Conservation (phyloP, 169 alveolate species). For the Plasmodium ovale region DNA sequence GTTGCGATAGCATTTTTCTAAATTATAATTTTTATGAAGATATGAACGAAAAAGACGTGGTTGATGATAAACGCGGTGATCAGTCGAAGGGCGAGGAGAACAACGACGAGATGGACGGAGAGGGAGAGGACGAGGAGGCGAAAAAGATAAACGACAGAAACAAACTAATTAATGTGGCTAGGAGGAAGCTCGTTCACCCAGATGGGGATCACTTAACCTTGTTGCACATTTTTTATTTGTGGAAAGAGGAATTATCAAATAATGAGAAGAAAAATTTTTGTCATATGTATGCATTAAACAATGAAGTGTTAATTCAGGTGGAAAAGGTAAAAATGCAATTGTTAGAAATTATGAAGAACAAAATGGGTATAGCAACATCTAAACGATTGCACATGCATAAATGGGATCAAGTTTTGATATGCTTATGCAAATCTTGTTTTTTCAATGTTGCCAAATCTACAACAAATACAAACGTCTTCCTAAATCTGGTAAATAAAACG, state of each 20-base stretch:
- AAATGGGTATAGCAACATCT: slow-evolving; percentile 4
- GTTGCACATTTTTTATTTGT: slow-evolving; percentile 88
- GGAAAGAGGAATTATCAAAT: slow-evolving; percentile 80
- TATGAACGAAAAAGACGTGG: slow-evolving; percentile 78
- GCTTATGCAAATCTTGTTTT: slow-evolving; percentile 83
- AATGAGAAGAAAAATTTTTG: slow-evolving; percentile 87
- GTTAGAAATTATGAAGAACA: slow-evolving; percentile 39
- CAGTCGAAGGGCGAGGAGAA: background rate
- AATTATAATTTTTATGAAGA: slow-evolving; percentile 94
- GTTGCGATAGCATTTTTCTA: slow-evolving; percentile 82
- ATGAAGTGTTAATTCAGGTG: slow-evolving; percentile 86
- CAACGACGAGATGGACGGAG: background rate
- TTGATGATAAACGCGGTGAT: background rate
- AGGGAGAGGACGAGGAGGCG: slow-evolving; percentile 6
- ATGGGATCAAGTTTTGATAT: slow-evolving; percentile 75
- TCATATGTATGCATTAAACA: slow-evolving; percentile 84
- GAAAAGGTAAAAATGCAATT: slow-evolving; percentile 60
- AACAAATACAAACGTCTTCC: slow-evolving; percentile 47
- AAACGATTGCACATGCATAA: slow-evolving; percentile 70
- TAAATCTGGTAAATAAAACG: slow-evolving; percentile 48
- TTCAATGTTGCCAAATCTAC: slow-evolving; percentile 78
- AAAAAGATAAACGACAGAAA: slow-evolving; percentile 89
- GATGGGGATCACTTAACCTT: slow-evolving; percentile 98
- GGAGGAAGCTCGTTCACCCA: slow-evolving; percentile 93
- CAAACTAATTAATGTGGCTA: slow-evolving; percentile 93